These are phyloP conservation scores for Nakazawaea molendinolei DNA, from an alignment of 805 yeast species.

Conservation along the genomic window DNA sequence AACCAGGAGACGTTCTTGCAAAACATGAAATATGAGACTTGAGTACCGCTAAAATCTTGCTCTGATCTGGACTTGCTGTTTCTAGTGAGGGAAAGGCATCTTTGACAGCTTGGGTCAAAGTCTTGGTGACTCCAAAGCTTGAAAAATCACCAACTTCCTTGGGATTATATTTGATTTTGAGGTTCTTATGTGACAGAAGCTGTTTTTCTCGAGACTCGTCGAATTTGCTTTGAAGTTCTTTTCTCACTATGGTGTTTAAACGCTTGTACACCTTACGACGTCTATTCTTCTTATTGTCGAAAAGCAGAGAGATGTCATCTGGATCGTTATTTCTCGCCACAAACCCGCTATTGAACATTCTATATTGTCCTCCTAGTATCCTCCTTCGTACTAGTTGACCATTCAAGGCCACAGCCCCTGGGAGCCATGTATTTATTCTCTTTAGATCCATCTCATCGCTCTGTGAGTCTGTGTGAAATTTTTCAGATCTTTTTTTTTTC, in stretches of 20 bases:
- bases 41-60: slow-evolving; percentile 21
- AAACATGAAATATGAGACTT: slow-evolving; percentile 22
- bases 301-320: neutral
- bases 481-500: no score
- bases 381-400: no score
- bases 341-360: no score
- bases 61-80: slow-evolving; percentile 24
- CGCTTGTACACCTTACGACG: slow-evolving; percentile 5
- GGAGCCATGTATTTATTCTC: no score
- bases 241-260: slow-evolving; percentile 4
- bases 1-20: slow-evolving; percentile 24
- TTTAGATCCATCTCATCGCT: no score
- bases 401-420: no score
- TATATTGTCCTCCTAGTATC: no score
- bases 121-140: slow-evolving; percentile 5
- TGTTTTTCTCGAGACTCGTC: slow-evolving; percentile 5
- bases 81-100: slow-evolving; percentile 7
- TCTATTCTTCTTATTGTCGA: neutral
- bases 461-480: no score
- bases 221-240: slow-evolving; percentile 5
- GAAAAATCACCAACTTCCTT: slow-evolving; percentile 4
- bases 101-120: neutral
- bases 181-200: neutral
- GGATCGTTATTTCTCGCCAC: no score
- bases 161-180: slow-evolving; percentile 11